Base-by-base conservation (phyloP, 75 land plant genomes). In the Pinus albicaulis region DNA sequence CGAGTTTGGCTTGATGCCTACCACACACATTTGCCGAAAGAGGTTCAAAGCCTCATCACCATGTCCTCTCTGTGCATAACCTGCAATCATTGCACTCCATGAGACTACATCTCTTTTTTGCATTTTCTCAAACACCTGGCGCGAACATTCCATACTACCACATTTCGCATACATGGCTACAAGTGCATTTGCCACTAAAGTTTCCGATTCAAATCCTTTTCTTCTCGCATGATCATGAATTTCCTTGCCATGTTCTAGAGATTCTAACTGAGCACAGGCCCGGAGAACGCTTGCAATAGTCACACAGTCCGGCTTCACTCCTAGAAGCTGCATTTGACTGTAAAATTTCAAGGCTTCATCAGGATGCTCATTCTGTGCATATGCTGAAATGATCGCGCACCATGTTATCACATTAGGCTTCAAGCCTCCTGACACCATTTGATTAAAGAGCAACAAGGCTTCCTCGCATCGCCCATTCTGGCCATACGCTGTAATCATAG, bases 181-280 rank as follows among this genome's bases (percentile, higher is more conserved):
- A 28, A 82, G 16, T 7, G 77, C n/a, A 41, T 75, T 82, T 59
- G 44, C 77, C 20, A 88, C 71, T 3, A 41, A 16, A 58, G 16
- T 7, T 60, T 81, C 79, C 36, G 64, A 71, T 2, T 70, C 80
- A 15, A 78, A 41, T 11, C 83, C 87, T 71, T 76, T 74, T 78
- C 61, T 73, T 57, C 79, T 79, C 3, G 48, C 81, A 63, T 78
- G 78, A 44, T 74, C 70, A 72, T 92, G 95, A 52, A 88, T 70
- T 55, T 64, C 74, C 24, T 78, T 74, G 23, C 92, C 90, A 23
- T 76, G 14, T 22, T 72, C 77, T 76, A 77, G 74, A 73, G 56
- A 59, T 36, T 64, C 82, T 75, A 82, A 80, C 48, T 68, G 71
- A 41, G 71, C 38, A n/a, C 71, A 68, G 20, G 62, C 75, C 56